Evolutionary conservation across 306 rosid genomes (phyloP).

Genomic region (Citrullus amarus): DNA sequence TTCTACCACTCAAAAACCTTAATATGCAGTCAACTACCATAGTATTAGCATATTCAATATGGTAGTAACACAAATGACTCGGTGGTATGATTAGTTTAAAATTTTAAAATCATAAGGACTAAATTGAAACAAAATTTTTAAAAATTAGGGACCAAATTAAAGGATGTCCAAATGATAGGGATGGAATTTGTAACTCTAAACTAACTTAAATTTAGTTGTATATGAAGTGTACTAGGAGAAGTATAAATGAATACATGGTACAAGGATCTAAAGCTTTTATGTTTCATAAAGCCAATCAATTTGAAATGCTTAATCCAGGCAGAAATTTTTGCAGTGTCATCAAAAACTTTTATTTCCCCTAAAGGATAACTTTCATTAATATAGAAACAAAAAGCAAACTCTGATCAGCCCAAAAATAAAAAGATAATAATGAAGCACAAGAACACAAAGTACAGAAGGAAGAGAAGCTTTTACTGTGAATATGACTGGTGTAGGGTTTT

Average conservation of each 20-base stretch:
- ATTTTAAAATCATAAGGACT: no score
- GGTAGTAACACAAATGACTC: background rate
- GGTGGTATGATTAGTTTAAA: no score
- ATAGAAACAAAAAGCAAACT: conserved; percentile 2
- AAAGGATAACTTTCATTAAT: background rate
- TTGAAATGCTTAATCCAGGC: background rate
- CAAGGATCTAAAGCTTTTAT: background rate
- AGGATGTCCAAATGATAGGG: background rate
- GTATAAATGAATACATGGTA: background rate
- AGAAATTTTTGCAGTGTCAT: background rate
- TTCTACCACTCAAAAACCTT: background rate
- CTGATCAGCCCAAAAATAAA: background rate
- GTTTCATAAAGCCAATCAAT: background rate
- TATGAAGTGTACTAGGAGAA: background rate
- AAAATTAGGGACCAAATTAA: background rate
- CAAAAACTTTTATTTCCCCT: background rate
- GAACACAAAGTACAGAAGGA: conserved; percentile 3
- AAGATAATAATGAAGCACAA: background rate
- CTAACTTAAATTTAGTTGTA: background rate
- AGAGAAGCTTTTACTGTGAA: conserved; percentile 10
- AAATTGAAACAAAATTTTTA: no score
- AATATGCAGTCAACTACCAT: background rate
- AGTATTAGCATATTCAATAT: no score
- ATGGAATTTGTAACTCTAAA: background rate
- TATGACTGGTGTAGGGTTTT: background rate